Percentiles rank a stretch among this genome's conserved stretches.
Evolutionary conservation across 1,284 basidiomycete genomes (phyloP).

Genomic region (Trametes hirsuta): DNA sequence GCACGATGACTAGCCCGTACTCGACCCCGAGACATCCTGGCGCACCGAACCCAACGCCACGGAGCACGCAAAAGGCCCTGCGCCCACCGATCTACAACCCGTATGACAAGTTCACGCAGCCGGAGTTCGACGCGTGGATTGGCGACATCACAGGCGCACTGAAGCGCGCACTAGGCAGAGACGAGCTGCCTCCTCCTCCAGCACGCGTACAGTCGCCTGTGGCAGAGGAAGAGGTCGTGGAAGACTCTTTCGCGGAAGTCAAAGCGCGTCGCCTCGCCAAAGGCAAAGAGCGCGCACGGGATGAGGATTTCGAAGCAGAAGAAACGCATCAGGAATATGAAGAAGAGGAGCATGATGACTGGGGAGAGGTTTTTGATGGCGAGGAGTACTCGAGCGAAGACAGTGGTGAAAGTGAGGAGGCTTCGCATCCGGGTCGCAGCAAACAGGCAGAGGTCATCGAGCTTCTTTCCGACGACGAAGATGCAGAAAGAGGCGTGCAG

Average conservation of each 20-base stretch:
- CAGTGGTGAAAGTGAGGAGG: conserved; percentile 39
- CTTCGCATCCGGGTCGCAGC: not conserved
- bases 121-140: conserved; percentile 71
- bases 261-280: conserved; percentile 52
- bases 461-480: conserved; percentile 29
- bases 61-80: conserved; percentile 27
- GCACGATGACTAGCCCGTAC: conserved; percentile 26
- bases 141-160: conserved; percentile 60
- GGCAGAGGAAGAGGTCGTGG: conserved; percentile 39
- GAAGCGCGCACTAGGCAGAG: conserved; percentile 54
- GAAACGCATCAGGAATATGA: conserved; percentile 26
- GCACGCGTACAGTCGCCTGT: conserved; percentile 18
- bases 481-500: too few species aligned
- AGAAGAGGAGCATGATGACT: conserved; percentile 30
- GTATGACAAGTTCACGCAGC: conserved; percentile 68
- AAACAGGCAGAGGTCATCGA: conserved; percentile 25
- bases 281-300: conserved; percentile 62
- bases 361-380: conserved; percentile 22
- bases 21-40: conserved; percentile 19
- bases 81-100: conserved; percentile 64
- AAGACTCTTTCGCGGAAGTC: conserved; percentile 60
- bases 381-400: conserved; percentile 32
- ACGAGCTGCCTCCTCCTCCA: conserved; percentile 24
- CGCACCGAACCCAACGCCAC: conserved; percentile 27
- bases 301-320: conserved; percentile 32